These are phyloP conservation scores for Erodium texanum DNA, from an alignment of 441 rosid genomes.

Conservation along the genomic window DNA sequence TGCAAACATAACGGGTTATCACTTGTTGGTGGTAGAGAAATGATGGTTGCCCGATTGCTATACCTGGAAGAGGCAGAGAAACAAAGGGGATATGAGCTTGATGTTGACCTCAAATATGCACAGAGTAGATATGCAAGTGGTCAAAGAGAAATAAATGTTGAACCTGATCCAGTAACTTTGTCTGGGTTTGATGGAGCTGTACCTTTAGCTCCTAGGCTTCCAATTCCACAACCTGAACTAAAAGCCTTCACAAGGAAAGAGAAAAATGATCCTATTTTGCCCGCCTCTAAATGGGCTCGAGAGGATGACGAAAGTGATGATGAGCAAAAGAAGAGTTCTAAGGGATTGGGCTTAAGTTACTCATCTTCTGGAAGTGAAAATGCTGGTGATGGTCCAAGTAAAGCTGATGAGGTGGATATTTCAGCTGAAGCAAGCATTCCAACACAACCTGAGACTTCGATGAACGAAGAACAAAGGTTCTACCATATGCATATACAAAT, in stretches of 20 bases:
- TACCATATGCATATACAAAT: not conserved
- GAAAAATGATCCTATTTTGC: conserved; percentile 68
- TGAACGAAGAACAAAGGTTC: conserved; percentile 87
- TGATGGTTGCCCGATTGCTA: conserved; percentile 92
- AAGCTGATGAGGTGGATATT: conserved; percentile 58
- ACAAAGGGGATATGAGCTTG: conserved; percentile 77
- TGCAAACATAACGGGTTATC: conserved; percentile 98
- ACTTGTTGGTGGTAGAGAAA: conserved; percentile 93
- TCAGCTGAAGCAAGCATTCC: conserved; percentile 41
- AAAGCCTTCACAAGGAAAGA: conserved; percentile 59
- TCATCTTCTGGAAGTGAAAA: conserved; percentile 89
- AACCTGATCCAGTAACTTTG: conserved; percentile 36
- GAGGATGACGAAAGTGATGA: conserved; percentile 91
- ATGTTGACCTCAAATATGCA: conserved; percentile 55
- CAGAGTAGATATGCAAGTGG: conserved; percentile 42
- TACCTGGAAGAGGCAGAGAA: conserved; percentile 95
- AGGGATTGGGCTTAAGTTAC: conserved; percentile 62
- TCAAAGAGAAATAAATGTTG: conserved; percentile 43
- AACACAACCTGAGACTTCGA: conserved; percentile 49
- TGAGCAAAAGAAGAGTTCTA: conserved; percentile 53
- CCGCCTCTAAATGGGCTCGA: conserved; percentile 93
- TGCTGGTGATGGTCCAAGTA: conserved; percentile 51
- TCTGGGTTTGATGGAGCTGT: conserved; percentile 41
- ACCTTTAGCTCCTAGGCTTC: conserved; percentile 35
- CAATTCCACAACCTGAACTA: conserved; percentile 59